Percentiles rank a stretch among this genome's conserved stretches.
These are phyloP conservation scores for Auriscalpium orientale DNA, from an alignment of 768 basidiomycete species.

Conservation along the genomic window DNA sequence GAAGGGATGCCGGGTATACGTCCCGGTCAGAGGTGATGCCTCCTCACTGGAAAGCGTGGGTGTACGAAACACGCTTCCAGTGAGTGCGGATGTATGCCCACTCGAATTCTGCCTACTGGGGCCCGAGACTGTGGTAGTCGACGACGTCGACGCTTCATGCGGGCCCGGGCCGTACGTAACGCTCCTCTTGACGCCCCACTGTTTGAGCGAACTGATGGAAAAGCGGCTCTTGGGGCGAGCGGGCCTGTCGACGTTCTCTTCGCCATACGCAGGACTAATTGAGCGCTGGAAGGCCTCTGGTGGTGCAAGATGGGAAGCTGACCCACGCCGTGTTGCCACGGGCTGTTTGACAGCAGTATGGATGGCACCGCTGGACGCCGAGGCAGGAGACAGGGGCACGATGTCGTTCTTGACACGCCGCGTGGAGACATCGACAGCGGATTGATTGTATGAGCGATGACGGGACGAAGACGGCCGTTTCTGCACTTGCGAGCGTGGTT, in stretches of 20 bases:
- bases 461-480: neutral
- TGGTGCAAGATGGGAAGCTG: slow-evolving; percentile 1
- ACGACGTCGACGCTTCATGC: slow-evolving; percentile 3
- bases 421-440: neutral
- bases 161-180: slow-evolving; percentile 1
- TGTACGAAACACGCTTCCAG: neutral
- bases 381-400: neutral
- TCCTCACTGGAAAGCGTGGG: neutral
- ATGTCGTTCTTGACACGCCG: neutral
- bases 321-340: slow-evolving; percentile 6
- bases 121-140: neutral
- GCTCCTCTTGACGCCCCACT: slow-evolving; percentile 2
- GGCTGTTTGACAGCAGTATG: neutral
- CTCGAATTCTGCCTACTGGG: neutral
- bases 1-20: neutral
- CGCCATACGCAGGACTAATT: slow-evolving; percentile 4
- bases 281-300: slow-evolving; percentile 7
- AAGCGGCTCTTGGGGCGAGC: slow-evolving; percentile 14
- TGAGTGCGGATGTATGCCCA: neutral
- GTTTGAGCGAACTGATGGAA: slow-evolving; percentile 12
- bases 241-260: neutral
- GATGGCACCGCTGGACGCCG: neutral
- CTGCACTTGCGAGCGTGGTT: neutral
- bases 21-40: neutral
- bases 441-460: neutral